Conservation (phyloP, 2,329 filamentous ascomycete species). For the Catunica adiposa region DNA sequence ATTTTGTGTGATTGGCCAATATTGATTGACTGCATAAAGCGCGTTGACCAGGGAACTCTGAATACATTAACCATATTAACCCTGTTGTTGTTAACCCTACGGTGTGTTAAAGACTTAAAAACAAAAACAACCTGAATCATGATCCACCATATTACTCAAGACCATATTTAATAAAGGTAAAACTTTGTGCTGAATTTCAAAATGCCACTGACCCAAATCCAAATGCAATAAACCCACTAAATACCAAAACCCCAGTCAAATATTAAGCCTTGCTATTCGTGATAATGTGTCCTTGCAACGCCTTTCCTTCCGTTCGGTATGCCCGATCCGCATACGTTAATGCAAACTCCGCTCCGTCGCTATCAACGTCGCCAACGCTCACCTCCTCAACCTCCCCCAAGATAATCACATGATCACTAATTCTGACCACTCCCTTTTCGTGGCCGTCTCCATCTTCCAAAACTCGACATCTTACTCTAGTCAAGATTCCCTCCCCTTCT, state of each 20-base stretch:
- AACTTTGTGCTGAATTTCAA: neutral
- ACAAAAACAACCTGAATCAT: no score
- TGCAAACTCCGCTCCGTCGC: slow-evolving; percentile 22
- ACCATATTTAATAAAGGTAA: neutral
- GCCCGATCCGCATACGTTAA: slow-evolving; percentile 33
- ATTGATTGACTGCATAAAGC: neutral
- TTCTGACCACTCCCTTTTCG: slow-evolving; percentile 26
- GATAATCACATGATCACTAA: slow-evolving; percentile 36
- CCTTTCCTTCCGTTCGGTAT: slow-evolving; percentile 29
- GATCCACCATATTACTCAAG: no score
- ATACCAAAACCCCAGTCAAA: neutral
- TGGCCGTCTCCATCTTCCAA: slow-evolving; percentile 23
- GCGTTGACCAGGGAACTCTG: neutral
- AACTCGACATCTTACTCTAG: slow-evolving; percentile 29
- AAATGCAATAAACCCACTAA: neutral
- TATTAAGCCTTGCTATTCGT: slow-evolving; percentile 9
- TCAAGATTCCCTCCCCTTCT: slow-evolving; percentile 34
- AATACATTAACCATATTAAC: neutral
- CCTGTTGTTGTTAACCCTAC: neutral
- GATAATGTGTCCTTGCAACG: slow-evolving; percentile 18
- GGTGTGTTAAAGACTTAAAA: neutral
- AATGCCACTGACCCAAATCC: neutral
- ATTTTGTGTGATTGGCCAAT: neutral
- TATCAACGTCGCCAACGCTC: slow-evolving; percentile 20
- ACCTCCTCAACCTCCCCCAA: slow-evolving; percentile 35